A percentile compares a stretch with the other conserved stretches of the same genome.
Conservation (phyloP, 2,329 filamentous ascomycete species). For the Cryphonectria carpinicola region DNA sequence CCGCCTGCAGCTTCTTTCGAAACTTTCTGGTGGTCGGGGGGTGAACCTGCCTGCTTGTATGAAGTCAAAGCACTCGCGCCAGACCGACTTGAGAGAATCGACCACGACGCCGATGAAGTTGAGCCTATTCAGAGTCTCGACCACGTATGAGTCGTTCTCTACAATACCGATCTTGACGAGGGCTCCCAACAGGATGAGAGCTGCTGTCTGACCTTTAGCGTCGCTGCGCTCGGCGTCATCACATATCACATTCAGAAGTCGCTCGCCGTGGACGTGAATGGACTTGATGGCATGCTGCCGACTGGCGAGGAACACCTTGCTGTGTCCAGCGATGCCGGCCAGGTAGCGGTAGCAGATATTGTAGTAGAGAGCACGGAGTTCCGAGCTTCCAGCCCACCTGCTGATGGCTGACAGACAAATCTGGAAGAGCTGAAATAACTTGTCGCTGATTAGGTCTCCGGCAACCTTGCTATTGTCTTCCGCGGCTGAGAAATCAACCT, state of each 20-base stretch:
- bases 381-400: conserved; percentile 70
- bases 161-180: conserved; percentile 74
- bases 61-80: conserved; percentile 69
- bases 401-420: conserved; percentile 80
- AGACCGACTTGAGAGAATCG: conserved; percentile 80
- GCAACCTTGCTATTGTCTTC: conserved; percentile 52
- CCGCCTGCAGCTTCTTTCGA: conserved; percentile 12
- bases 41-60: conserved; percentile 57
- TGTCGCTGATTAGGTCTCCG: conserved; percentile 81
- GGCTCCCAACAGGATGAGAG: conserved; percentile 80
- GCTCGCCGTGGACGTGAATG: conserved; percentile 69
- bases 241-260: conserved; percentile 83
- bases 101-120: conserved; percentile 93
- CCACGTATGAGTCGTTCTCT: conserved; percentile 73
- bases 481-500: conserved; percentile 62
- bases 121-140: conserved; percentile 78
- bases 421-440: conserved; percentile 89
- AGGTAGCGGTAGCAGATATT: conserved; percentile 89
- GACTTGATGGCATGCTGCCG: conserved; percentile 71
- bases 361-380: conserved; percentile 84
- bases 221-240: conserved; percentile 92
- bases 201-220: conserved; percentile 79
- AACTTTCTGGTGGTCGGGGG: neutral
- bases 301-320: conserved; percentile 50
- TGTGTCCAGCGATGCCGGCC: conserved; percentile 65